These are phyloP conservation scores for Asterochloris erici DNA, from an alignment of 139 green algal genomes.

Conservation along the genomic window DNA sequence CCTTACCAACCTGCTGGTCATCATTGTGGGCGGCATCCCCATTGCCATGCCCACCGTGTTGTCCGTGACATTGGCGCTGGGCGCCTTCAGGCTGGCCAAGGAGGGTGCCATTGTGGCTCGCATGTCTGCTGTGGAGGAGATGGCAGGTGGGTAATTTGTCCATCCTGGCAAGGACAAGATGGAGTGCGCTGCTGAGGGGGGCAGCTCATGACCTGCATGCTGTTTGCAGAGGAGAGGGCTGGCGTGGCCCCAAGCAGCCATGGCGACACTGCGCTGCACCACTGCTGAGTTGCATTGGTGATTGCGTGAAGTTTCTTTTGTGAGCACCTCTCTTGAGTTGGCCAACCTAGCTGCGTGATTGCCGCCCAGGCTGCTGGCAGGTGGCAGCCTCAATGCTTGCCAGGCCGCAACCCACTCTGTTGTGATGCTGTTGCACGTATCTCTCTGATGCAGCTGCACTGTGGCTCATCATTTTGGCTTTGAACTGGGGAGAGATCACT, in stretches of 20 bases:
- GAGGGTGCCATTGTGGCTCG: constrained; percentile 88
- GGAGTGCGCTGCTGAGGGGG: neutral
- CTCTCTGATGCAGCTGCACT: neutral
- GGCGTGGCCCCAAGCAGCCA: no score
- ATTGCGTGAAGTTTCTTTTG: no score
- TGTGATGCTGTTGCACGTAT: neutral
- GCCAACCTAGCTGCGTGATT: no score
- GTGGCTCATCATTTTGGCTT: neutral
- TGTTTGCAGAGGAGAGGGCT: no score
- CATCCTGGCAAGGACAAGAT: neutral
- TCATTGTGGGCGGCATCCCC: constrained; percentile 89
- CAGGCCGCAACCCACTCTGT: neutral
- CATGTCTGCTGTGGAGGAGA: constrained; percentile 87
- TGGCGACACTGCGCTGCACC: no score
- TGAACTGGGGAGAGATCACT: neutral
- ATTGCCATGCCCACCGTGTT: constrained; percentile 94
- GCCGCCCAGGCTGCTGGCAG: no score
- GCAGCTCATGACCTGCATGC: no score
- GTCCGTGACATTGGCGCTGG: constrained; percentile 84
- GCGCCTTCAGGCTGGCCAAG: constrained; percentile 75
- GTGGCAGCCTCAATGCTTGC: no score
- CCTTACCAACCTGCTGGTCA: constrained; percentile 84
- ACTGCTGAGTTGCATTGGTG: no score
- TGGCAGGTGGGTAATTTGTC: constrained; percentile 43
- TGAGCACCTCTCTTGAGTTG: no score